Base-by-base conservation (phyloP, 257 asterid genomes). In the Osmanthus fragrans region DNA sequence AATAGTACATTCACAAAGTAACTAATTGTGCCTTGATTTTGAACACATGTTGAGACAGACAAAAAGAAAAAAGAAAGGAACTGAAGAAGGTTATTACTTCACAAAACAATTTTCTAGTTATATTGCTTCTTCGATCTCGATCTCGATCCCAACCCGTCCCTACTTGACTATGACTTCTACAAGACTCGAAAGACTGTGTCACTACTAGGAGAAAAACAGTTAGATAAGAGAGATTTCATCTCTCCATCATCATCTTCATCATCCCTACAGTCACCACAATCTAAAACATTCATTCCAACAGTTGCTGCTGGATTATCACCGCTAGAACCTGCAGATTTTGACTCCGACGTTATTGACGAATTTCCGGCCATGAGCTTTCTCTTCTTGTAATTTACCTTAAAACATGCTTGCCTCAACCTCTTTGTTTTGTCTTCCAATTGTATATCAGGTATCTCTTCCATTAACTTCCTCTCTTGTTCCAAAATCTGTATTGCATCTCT, bases 311-410 rank as follows among this genome's bases (percentile, higher is more conserved):
- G 13, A 23, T 39, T 3, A 32, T 21, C 5, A 39, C 29, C 27
- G 5, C 69, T 11, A 42, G 81, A 36, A 8, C 10, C 58, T 19
- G n/a, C 73, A 29, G 56, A 60, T 29, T 63, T 47, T 12, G 81
- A 70, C 56, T 74, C 73, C 4, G 81, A 47, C 47, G 10, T 37
- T 27, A 21, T 72, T 19, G 6, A 36, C 37, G 29, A 69, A 75
- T 75, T 37, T 16, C 89, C 34, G 0, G 19, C 86, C 84, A 77
- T 82, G 1, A 78, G 83, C 87, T 86, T 92, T 60, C 92, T 86
- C 84, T 86, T 92, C 90, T 90, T 92, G 82, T 88, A 92, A 64
- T 86, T 92, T 0, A 95, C 97, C 83, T 92, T 92, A 37, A 92
- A 92, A 70, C 90, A 92, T 0, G 96, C 87, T 74, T 92, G 96